A percentile compares a stretch with the other conserved stretches of the same genome.
phyloP scores from a whole-genome alignment of 257 asterid genomes.

The Lycium ferocissimum region DNA sequence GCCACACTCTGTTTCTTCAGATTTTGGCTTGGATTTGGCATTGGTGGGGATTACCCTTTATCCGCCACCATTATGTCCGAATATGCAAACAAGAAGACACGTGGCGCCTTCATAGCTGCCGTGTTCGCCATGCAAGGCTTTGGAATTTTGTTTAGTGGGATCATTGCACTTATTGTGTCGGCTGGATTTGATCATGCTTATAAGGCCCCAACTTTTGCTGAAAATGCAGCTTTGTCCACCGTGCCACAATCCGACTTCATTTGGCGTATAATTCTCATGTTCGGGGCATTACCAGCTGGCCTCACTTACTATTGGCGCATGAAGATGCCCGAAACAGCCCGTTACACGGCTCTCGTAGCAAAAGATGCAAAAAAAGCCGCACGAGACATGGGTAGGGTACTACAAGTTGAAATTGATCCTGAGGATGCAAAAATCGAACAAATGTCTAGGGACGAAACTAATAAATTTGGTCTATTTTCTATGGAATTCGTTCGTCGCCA shows the following conservation, averaged over 20 bases:
- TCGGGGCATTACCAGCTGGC: conserved; percentile 39
- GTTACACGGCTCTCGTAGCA: conserved; percentile 40
- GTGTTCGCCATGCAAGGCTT: conserved; percentile 48
- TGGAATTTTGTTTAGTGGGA: conserved; percentile 36
- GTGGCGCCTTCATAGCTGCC: conserved; percentile 39
- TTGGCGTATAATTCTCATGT: conserved; percentile 44
- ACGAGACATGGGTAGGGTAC: conserved; percentile 39
- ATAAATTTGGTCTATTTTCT: conserved; percentile 31
- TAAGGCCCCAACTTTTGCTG: neutral
- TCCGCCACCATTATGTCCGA: conserved; percentile 14
- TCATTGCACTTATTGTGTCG: conserved; percentile 19
- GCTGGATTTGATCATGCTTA: conserved; percentile 7
- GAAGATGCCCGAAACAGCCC: conserved; percentile 43
- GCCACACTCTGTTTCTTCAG: conserved; percentile 40
- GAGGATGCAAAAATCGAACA: neutral
- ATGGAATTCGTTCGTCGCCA: conserved; percentile 37
- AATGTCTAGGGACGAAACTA: neutral
- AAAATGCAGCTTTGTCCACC: conserved; percentile 30
- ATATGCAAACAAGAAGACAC: conserved; percentile 16
- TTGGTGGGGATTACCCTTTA: conserved; percentile 23
- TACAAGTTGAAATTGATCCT: conserved; percentile 33
- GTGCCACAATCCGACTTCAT: conserved; percentile 37
- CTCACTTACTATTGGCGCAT: conserved; percentile 41
- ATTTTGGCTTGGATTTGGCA: conserved; percentile 42
- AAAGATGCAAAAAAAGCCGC: conserved; percentile 37